Percentiles rank a stretch among this genome's conserved stretches.
Conservation (phyloP, 371 early-diverging fungal species). For the Mortierella sp. region DNA sequence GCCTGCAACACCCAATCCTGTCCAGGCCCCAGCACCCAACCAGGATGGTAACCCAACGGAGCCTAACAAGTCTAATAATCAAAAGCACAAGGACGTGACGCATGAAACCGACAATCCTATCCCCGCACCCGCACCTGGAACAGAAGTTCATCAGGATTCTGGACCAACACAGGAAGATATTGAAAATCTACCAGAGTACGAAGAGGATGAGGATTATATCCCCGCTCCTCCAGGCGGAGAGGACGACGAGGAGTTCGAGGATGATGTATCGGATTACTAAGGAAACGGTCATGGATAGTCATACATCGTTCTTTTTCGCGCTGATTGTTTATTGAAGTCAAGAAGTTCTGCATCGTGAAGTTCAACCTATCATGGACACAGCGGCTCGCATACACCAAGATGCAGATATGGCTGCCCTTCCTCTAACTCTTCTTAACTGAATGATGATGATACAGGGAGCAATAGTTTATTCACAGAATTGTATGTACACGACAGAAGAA, state of each 20-base stretch:
- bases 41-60: background rate
- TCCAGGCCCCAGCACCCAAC: background rate
- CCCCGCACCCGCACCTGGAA: background rate
- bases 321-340: no score
- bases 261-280: slow-evolving; percentile 27
- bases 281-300: no score
- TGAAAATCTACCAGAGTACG: background rate
- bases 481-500: no score
- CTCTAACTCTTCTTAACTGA: no score
- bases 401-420: no score
- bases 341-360: no score
- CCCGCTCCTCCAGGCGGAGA: slow-evolving; percentile 19
- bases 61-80: background rate
- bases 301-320: no score
- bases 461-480: no score
- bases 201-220: slow-evolving; percentile 15
- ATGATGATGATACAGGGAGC: no score
- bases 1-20: background rate
- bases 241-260: slow-evolving; percentile 20
- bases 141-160: no score
- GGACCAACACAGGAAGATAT: slow-evolving; percentile 2
- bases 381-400: no score
- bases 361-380: no score
- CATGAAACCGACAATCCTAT: slow-evolving; percentile 6
- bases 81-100: slow-evolving; percentile 22